These are phyloP conservation scores for Physaria fendleri DNA, from an alignment of 345 rosid species.

Conservation along the genomic window DNA sequence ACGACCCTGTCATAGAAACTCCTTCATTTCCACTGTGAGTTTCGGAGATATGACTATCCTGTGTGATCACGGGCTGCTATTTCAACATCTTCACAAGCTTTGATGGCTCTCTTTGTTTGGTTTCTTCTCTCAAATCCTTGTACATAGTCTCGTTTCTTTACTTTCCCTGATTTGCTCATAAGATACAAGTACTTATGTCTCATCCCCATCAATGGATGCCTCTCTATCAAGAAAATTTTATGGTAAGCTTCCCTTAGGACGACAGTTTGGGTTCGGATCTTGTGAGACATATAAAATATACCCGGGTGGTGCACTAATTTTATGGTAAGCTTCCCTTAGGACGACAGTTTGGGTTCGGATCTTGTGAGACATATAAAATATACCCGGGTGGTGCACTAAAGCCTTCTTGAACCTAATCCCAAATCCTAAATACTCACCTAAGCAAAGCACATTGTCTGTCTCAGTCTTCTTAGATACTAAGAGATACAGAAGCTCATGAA, in stretches of 20 bases:
- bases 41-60: background rate
- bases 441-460: constrained; percentile 46
- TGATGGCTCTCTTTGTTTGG: background rate
- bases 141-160: constrained; percentile 2
- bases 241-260: constrained; percentile 71
- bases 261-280: constrained; percentile 75
- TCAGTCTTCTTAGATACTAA: constrained; percentile 75
- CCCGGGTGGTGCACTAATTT: constrained; percentile 76
- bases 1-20: background rate
- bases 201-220: constrained; percentile 79
- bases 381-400: constrained; percentile 71
- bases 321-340: constrained; percentile 70
- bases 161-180: constrained; percentile 41
- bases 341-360: constrained; percentile 75
- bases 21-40: background rate
- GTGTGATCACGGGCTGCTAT: background rate
- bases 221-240: constrained; percentile 57
- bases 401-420: constrained; percentile 55
- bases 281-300: constrained; percentile 72
- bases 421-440: constrained; percentile 67
- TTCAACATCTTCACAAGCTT: background rate
- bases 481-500: constrained; percentile 67
- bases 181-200: constrained; percentile 65
- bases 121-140: background rate
- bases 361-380: constrained; percentile 77